phyloP scores from a whole-genome alignment of 768 basidiomycete species.

The Russula brevipes region DNA sequence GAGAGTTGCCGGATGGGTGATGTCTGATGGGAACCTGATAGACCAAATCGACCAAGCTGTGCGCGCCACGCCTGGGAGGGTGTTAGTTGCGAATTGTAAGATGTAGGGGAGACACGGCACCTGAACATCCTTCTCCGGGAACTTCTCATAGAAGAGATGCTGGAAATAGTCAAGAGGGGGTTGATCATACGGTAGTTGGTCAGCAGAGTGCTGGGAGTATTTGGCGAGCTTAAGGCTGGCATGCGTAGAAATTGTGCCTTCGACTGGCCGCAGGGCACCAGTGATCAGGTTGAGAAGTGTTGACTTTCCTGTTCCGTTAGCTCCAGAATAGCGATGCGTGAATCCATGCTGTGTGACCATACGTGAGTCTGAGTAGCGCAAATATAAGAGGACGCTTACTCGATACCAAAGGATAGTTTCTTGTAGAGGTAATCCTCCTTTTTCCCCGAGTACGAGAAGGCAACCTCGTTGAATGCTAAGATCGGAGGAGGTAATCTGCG shows the following conservation, averaged over 20 bases:
- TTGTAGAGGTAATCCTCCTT: slow-evolving; percentile 84
- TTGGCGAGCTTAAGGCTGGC: slow-evolving; percentile 89
- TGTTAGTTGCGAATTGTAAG: slow-evolving; percentile 15
- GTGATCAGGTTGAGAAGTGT: slow-evolving; percentile 91
- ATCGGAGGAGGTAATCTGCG: slow-evolving; percentile 92
- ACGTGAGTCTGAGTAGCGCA: slow-evolving; percentile 9
- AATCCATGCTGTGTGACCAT: slow-evolving; percentile 66
- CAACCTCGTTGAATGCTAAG: slow-evolving; percentile 91
- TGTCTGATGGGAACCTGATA: slow-evolving; percentile 91
- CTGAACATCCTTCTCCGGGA: slow-evolving; percentile 88
- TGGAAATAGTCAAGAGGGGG: slow-evolving; percentile 94
- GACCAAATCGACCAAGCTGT: slow-evolving; percentile 93
- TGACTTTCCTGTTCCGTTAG: slow-evolving; percentile 93
- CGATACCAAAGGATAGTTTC: slow-evolving; percentile 93
- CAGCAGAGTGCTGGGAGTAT: slow-evolving; percentile 97
- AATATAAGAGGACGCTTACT: slow-evolving; percentile 47
- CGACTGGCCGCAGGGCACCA: slow-evolving; percentile 65
- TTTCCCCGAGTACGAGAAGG: slow-evolving; percentile 92
- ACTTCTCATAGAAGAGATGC: slow-evolving; percentile 67
- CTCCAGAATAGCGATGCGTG: slow-evolving; percentile 94
- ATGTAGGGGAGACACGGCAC: slow-evolving; percentile 30
- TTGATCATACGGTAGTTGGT: slow-evolving; percentile 93
- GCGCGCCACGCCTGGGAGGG: slow-evolving; percentile 77
- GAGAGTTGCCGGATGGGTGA: slow-evolving; percentile 90
- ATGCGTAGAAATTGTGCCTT: slow-evolving; percentile 89